Evolutionary conservation across 768 basidiomycete genomes (phyloP).

Genomic region (Amanita rubescens): DNA sequence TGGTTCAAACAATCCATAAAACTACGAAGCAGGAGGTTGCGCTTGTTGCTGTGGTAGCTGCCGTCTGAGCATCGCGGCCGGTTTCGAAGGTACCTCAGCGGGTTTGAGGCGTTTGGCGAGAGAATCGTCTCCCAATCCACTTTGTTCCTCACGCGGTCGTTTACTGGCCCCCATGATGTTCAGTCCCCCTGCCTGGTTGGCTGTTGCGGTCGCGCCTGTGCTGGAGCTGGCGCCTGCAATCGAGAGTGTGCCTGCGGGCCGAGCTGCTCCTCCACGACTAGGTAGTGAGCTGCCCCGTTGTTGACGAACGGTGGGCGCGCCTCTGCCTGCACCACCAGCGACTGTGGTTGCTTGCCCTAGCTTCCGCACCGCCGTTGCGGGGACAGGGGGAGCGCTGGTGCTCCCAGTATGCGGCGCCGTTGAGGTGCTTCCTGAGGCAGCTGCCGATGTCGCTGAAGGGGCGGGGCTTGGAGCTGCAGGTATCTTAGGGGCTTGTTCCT

Average conservation of each 20-base stretch:
- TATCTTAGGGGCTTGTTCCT: conserved; percentile 14
- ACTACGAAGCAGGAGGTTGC: conserved; percentile 6
- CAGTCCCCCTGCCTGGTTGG: conserved; percentile 23
- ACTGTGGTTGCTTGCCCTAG: conserved; percentile 8
- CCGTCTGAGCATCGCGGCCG: conserved; percentile 9
- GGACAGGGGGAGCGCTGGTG: conserved; percentile 15
- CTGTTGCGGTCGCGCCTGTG: conserved; percentile 5
- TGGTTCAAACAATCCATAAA: background rate
- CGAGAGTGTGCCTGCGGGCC: conserved; percentile 17
- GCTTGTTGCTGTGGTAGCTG: conserved; percentile 5
- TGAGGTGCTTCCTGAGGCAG: conserved; percentile 13
- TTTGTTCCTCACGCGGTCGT: conserved; percentile 52
- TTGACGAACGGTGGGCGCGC: conserved; percentile 30
- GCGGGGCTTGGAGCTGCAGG: conserved; percentile 14
- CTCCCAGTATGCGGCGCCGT: conserved; percentile 19
- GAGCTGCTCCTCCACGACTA: conserved; percentile 6
- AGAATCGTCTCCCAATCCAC: conserved; percentile 40
- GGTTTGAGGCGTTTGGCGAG: conserved; percentile 64
- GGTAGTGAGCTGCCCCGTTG: conserved; percentile 15
- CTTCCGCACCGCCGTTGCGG: conserved; percentile 13
- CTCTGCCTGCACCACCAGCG: conserved; percentile 28
- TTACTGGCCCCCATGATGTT: conserved; percentile 61
- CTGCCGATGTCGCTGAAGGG: conserved; percentile 12
- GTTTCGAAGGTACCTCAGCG: conserved; percentile 27
- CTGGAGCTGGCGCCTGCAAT: background rate